Evolutionary conservation across 2,329 filamentous ascomycete species (phyloP).

Genomic region (Pestalotiopsis sp.): DNA sequence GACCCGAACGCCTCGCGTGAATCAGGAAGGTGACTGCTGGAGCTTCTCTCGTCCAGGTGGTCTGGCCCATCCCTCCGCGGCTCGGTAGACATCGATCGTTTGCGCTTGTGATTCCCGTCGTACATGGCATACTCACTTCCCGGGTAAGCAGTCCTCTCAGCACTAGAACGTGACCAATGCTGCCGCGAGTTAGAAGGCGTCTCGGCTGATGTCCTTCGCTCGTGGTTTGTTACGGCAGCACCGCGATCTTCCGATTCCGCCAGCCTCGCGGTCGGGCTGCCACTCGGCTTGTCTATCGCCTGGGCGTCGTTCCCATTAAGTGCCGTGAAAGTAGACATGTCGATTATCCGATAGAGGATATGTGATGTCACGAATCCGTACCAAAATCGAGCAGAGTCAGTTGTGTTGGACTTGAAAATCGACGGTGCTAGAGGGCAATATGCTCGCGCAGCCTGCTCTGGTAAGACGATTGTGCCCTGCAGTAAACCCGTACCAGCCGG

Average conservation of each 20-base stretch:
- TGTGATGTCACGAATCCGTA: not conserved
- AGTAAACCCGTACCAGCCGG: not conserved
- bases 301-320: slow-evolving; percentile 35
- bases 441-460: not conserved
- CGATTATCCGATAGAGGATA: not conserved
- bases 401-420: not conserved
- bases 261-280: slow-evolving; percentile 28
- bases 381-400: not conserved
- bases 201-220: slow-evolving; percentile 27
- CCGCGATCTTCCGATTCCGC: slow-evolving; percentile 28
- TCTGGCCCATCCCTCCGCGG: slow-evolving; percentile 37
- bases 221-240: slow-evolving; percentile 24
- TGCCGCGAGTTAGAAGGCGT: slow-evolving; percentile 35
- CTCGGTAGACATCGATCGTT: slow-evolving; percentile 68
- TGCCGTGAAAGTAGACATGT: slow-evolving; percentile 35
- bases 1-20: slow-evolving; percentile 45
- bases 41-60: slow-evolving; percentile 32
- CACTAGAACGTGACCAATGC: slow-evolving; percentile 41
- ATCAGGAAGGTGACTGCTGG: slow-evolving; percentile 39
- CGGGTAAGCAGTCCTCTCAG: slow-evolving; percentile 45
- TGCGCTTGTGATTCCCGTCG: slow-evolving; percentile 61
- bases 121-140: slow-evolving; percentile 41
- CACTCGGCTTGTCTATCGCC: slow-evolving; percentile 22
- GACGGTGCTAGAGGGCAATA: not conserved
- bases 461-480: slow-evolving; percentile 8